phyloP scores from a whole-genome alignment of 352 stramenopile species.

The Phytopythium sindhum region DNA sequence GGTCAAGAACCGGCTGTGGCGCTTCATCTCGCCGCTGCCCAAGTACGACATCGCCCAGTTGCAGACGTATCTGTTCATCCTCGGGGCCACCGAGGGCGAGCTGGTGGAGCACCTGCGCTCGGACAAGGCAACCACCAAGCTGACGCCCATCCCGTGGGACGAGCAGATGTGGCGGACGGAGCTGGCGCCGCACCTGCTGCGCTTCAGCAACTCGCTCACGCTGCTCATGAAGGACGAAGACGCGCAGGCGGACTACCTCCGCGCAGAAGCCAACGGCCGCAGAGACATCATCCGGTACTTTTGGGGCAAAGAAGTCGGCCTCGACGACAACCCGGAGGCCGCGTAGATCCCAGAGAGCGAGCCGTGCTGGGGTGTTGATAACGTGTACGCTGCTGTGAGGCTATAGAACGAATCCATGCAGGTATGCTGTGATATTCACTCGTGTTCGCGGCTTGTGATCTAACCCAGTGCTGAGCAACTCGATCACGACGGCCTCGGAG shows the following conservation, averaged over 20 bases:
- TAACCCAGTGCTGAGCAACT: not conserved
- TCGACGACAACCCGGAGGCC: not conserved
- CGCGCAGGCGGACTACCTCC: constrained; percentile 49
- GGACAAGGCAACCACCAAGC: constrained; percentile 54
- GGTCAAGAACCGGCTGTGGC: constrained; percentile 78
- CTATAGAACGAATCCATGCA: not conserved
- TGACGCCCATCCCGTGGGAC: constrained; percentile 69
- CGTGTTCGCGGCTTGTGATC: not conserved
- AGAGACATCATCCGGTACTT: constrained; percentile 74
- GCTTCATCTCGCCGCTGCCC: constrained; percentile 69
- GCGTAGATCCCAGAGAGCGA: not conserved
- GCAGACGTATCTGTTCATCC: constrained; percentile 84
- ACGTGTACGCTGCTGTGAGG: not conserved
- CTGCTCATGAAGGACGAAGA: constrained; percentile 68
- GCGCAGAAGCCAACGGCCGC: constrained; percentile 34
- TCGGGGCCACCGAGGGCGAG: constrained; percentile 60
- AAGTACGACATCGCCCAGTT: constrained; percentile 81
- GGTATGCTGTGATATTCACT: not conserved
- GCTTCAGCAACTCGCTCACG: constrained; percentile 66
- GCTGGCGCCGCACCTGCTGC: constrained; percentile 62
- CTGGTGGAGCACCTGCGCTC: constrained; percentile 76
- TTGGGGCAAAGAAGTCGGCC: constrained; percentile 41
- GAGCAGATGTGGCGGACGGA: constrained; percentile 57
- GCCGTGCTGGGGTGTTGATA: no score
- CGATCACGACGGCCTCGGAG: not conserved